These are phyloP conservation scores for Carex littledalei DNA, from an alignment of 176 grass and related monocot species.

Conservation along the genomic window DNA sequence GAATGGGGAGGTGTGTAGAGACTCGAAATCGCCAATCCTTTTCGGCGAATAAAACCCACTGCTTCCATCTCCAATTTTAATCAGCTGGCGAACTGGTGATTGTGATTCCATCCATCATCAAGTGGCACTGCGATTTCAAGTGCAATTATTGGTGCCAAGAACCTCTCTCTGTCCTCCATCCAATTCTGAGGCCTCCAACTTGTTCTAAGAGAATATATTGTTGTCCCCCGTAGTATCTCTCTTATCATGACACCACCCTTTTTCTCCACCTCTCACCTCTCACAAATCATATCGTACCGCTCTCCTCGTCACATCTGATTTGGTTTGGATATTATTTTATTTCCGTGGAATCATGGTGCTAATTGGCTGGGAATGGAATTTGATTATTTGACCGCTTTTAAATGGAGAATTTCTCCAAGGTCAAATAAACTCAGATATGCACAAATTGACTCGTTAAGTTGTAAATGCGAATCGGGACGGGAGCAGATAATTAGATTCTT, in stretches of 20 bases:
- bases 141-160: slow-evolving; percentile 31
- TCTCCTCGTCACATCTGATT: neutral
- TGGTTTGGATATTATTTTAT: neutral
- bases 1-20: slow-evolving; percentile 16
- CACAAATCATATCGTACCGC: neutral
- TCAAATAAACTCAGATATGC: neutral
- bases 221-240: slow-evolving; percentile 20
- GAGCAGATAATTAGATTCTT: neutral
- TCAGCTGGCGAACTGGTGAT: neutral
- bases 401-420: neutral
- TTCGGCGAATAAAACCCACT: slow-evolving; percentile 24
- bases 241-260: slow-evolving; percentile 12
- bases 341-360: neutral
- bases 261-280: slow-evolving; percentile 16
- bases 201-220: slow-evolving; percentile 32
- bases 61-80: neutral
- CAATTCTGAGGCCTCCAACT: slow-evolving; percentile 16
- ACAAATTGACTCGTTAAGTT: neutral
- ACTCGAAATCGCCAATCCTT: slow-evolving; percentile 27
- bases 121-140: neutral
- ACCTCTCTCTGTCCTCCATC: neutral
- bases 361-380: slow-evolving; percentile 2
- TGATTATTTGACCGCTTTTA: neutral
- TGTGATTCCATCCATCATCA: slow-evolving; percentile 23
- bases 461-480: too few species aligned